Conservation (phyloP, 768 basidiomycete genomes). For the Lyophyllum atratum region DNA sequence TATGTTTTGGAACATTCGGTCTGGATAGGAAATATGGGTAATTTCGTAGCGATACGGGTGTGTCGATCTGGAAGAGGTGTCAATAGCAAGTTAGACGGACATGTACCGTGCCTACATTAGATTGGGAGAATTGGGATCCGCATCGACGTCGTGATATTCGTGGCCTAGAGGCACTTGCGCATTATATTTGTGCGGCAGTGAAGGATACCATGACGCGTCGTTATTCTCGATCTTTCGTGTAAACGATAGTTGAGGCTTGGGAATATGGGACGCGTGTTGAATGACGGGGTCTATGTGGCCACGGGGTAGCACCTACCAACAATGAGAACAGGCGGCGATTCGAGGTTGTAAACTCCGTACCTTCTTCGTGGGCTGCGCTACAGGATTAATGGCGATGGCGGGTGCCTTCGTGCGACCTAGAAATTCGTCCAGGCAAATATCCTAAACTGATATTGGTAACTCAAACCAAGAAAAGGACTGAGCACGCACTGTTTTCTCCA, state of each 20-base stretch:
- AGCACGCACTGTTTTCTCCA: constrained; percentile 77
- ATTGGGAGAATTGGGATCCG: constrained; percentile 19
- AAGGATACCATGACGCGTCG: constrained; percentile 67
- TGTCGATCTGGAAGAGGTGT: constrained; percentile 27
- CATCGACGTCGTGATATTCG: constrained; percentile 37
- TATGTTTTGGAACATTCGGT: constrained; percentile 58
- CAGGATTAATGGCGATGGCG: constrained; percentile 58
- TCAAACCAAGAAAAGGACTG: not conserved
- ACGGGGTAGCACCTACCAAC: constrained; percentile 27
- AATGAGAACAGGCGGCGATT: constrained; percentile 10
- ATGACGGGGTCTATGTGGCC: constrained; percentile 60
- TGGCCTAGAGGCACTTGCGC: constrained; percentile 83
- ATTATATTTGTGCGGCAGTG: constrained; percentile 76
- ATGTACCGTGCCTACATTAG: constrained; percentile 29
- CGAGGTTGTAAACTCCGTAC: constrained; percentile 19
- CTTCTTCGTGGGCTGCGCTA: constrained; percentile 31
- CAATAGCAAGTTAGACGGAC: not conserved
- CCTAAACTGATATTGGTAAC: constrained; percentile 42
- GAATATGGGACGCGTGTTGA: constrained; percentile 72
- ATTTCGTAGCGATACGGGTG: constrained; percentile 93
- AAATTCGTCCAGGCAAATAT: constrained; percentile 80
- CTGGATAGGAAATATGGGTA: constrained; percentile 68
- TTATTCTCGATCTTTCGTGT: constrained; percentile 58
- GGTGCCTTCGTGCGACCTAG: constrained; percentile 70
- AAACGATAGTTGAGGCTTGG: constrained; percentile 85